Evolutionary conservation across 306 rosid species (phyloP), one percentile per base, ranked within the genome.

Genomic region (Fragaria nilgerrensis): DNA sequence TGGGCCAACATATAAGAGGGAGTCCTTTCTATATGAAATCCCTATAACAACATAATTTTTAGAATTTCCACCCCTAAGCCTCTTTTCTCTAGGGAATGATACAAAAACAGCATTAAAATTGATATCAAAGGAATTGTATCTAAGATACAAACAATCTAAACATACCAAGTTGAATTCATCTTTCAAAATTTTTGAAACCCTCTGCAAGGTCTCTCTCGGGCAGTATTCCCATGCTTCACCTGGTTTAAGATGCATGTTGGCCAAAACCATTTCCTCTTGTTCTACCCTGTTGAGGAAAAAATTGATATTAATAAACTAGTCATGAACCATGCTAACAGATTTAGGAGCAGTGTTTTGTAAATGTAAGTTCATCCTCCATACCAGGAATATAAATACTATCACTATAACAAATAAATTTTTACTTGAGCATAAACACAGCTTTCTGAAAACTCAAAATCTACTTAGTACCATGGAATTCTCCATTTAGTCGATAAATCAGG

Each of bases 221-320:
- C 98, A 95, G 87, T 84, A 92, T 67, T 88, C 98, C 96, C 96
- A 95, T 59, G 97, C 87, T 77, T 88, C 89, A 55, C 97, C 97
- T 20, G 93, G 88, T 84, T 81, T 88, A 68, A 82, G 75, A 73
- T 79, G 85, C 92, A 90, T 81, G 80, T 92, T 89, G 59, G 85
- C 93, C 82, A 95, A 83, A 87, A 95, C 96, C 93, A 95, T 92
- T 76, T 95, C 98, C 81, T 95, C 98, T 73, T 84, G 84, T 59
- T 84, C 80, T 78, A 56, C 77, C 98, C 98, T 95, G 88, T 74
- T 53, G 77, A 23, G 68, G 50, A 81, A 84, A 67, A 79, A 48
- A 75, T 52, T 32, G 50, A 68, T 69, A 65, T 61, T 29, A 50
- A 53, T 37, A 64, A 36, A 68, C 15, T 72, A 45, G 58, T 45